Percentiles rank a stretch among this genome's conserved stretches.
Conservation (phyloP, 768 basidiomycete species). For the Russula vinacea region DNA sequence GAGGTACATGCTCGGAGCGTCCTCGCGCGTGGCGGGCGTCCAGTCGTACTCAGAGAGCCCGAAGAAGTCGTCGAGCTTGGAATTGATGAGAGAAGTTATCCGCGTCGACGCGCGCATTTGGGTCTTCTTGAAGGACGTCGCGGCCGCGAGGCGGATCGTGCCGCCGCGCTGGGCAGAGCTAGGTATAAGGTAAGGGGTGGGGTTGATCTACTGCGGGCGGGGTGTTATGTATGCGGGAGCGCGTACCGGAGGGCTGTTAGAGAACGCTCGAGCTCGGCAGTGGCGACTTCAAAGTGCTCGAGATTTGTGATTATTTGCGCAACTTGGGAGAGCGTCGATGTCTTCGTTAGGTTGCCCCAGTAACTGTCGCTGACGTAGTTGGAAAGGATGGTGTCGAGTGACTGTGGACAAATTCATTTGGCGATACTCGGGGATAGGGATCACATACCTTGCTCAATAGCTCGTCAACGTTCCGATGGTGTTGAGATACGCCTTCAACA, state of each 20-base stretch:
- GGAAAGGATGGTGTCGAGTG: conserved; percentile 78
- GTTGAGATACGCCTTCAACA: conserved; percentile 90
- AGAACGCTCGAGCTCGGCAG: conserved; percentile 78
- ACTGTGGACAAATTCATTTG: conserved; percentile 45
- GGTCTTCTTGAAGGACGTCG: conserved; percentile 63
- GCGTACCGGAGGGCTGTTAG: conserved; percentile 76
- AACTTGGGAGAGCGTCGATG: conserved; percentile 82
- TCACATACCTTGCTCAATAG: conserved; percentile 73
- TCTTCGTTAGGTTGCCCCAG: conserved; percentile 64
- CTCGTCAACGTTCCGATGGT: conserved; percentile 88
- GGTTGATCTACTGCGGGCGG: not conserved
- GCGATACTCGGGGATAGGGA: not conserved
- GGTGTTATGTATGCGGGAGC: not conserved
- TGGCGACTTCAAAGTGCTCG: conserved; percentile 86
- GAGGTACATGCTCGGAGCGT: conserved; percentile 87
- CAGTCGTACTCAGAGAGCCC: conserved; percentile 94
- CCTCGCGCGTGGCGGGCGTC: conserved; percentile 69
- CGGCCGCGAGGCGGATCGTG: conserved; percentile 64
- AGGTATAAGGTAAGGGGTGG: not conserved
- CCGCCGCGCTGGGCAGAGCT: conserved; percentile 81
- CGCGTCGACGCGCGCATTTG: conserved; percentile 67
- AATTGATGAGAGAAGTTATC: conserved; percentile 77
- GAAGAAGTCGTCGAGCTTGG: conserved; percentile 94
- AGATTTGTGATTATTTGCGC: conserved; percentile 91
- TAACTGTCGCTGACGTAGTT: conserved; percentile 75